These are phyloP conservation scores for Rhodomyrtus psidioides DNA, from an alignment of 441 rosid species.

Conservation along the genomic window DNA sequence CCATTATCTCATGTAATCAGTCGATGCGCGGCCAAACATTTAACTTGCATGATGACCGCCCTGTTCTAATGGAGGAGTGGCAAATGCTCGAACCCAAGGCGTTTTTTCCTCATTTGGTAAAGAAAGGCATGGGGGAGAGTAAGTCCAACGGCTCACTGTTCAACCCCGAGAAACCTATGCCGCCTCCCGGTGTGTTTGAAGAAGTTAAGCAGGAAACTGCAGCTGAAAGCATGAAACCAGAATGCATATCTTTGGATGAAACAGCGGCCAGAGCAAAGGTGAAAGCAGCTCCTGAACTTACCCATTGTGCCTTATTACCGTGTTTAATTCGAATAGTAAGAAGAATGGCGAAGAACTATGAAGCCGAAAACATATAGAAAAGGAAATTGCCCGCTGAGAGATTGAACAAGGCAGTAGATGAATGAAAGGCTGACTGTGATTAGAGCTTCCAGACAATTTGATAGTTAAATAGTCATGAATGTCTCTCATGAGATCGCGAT, in stretches of 20 bases:
- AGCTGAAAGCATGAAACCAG: background rate
- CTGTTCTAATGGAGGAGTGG: background rate
- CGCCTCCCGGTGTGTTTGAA: background rate
- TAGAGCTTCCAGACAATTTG: background rate
- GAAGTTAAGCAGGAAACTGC: background rate
- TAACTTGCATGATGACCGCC: background rate
- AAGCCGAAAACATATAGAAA: background rate
- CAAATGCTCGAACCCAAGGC: background rate
- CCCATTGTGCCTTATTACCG: background rate
- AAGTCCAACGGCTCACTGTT: background rate
- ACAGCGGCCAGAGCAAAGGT: background rate
- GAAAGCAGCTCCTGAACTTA: background rate
- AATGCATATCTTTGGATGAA: background rate
- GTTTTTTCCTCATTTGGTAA: rapidly evolving
- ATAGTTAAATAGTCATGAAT: background rate
- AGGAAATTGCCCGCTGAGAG: background rate
- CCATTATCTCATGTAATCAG: background rate
- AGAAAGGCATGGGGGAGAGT: background rate
- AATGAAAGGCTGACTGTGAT: background rate
- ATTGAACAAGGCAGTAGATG: background rate
- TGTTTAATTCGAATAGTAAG: background rate
- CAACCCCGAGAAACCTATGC: background rate
- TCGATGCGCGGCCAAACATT: background rate
- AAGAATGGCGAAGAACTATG: background rate
- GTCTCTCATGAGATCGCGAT: background rate